phyloP scores from a whole-genome alignment of 2,329 filamentous ascomycete species.

The Phaeosphaeria sp. region DNA sequence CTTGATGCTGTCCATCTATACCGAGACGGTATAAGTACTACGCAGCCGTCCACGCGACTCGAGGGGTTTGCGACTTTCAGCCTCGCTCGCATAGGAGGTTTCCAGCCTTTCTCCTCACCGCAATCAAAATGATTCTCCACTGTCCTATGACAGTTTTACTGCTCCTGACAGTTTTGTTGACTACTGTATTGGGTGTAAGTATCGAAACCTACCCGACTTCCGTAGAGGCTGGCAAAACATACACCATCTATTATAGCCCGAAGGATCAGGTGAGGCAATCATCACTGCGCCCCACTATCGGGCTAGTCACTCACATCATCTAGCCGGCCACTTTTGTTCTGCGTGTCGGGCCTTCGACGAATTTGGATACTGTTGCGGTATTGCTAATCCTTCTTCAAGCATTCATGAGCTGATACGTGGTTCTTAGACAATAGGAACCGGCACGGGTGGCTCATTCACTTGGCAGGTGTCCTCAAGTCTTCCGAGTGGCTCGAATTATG shows the following conservation, averaged over 20 bases:
- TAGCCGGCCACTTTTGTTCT: neutral
- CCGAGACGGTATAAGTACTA: neutral
- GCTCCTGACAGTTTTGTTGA: neutral
- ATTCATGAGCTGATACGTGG: neutral
- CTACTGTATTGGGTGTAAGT: neutral
- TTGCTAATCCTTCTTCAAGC: neutral
- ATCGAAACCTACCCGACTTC: neutral
- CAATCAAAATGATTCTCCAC: neutral
- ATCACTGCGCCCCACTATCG: neutral
- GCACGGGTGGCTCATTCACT: neutral
- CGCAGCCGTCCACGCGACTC: neutral
- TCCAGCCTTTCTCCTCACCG: neutral
- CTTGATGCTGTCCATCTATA: neutral
- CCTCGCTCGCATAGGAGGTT: neutral
- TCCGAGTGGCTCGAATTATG: neutral
- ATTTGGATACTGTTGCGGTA: neutral
- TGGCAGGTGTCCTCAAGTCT: neutral
- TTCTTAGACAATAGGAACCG: neutral
- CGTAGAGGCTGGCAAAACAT: neutral
- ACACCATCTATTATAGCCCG: neutral
- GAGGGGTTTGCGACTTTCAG: neutral
- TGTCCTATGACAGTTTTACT: neutral
- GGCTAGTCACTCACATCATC: neutral
- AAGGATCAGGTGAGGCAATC: neutral
- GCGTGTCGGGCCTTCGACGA: neutral